These are phyloP conservation scores for Blepharisma undulans DNA, from an alignment of 169 alveolate genomes.

Conservation along the genomic window DNA sequence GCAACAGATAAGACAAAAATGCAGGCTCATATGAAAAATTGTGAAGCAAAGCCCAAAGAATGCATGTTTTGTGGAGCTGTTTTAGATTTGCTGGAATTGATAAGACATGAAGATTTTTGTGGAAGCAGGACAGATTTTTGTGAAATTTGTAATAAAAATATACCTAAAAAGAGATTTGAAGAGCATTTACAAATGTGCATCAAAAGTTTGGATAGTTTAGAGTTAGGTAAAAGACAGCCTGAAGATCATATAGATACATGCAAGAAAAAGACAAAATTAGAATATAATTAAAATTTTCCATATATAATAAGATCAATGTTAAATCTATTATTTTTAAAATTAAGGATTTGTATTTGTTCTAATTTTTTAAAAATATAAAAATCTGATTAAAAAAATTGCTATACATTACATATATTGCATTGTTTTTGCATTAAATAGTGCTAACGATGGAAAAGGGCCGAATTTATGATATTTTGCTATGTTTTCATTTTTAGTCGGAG, in stretches of 20 bases:
- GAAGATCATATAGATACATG: not conserved
- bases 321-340: no score
- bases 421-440: not conserved
- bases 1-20: not conserved
- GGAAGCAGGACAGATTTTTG: slow-evolving; percentile 30
- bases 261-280: not conserved
- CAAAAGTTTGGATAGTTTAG: not conserved
- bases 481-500: not conserved
- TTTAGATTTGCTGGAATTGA: not conserved
- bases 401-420: not conserved
- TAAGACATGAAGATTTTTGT: not conserved
- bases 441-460: not conserved
- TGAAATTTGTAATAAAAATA: not conserved
- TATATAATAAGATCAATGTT: no score
- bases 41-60: not conserved
- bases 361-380: no score
- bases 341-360: no score
- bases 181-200: not conserved
- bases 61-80: slow-evolving; percentile 9
- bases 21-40: not conserved
- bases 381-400: not conserved
- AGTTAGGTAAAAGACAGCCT: not conserved
- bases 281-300: not conserved
- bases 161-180: not conserved
- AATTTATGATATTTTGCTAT: not conserved